Evolutionary conservation across 306 rosid genomes (phyloP).

Genomic region (Prunus campanulata): DNA sequence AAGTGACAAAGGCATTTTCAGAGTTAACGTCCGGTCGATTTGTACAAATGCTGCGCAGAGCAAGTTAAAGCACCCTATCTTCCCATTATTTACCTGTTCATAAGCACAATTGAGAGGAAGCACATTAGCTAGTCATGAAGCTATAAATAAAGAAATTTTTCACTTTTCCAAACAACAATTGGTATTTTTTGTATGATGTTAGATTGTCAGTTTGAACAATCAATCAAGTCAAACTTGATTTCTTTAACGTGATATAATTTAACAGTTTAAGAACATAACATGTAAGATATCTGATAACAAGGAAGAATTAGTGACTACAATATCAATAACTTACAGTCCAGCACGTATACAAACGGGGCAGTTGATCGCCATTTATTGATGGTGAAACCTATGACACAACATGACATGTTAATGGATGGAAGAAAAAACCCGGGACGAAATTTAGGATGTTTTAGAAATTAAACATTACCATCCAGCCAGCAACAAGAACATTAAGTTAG

Average conservation of each 20-base stretch:
- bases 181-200: neutral
- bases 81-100: too few species aligned
- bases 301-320: neutral
- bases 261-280: neutral
- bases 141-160: neutral
- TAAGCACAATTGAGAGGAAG: neutral
- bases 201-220: neutral
- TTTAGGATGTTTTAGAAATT: neutral
- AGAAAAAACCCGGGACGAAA: neutral
- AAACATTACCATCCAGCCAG: constrained; percentile 19
- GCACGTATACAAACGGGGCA: neutral
- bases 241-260: neutral
- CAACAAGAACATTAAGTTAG: neutral
- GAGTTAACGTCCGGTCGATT: neutral
- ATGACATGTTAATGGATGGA: neutral
- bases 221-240: neutral
- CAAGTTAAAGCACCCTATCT: constrained; percentile 15
- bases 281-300: neutral
- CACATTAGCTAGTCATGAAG: neutral
- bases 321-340: constrained; percentile 11
- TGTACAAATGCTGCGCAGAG: constrained; percentile 27
- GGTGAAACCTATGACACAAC: constrained; percentile 2
- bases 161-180: too few species aligned
- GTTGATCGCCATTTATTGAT: neutral
- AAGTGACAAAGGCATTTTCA: neutral